Evolutionary conservation across 441 rosid species (phyloP), one percentile per base, ranked within the genome.

Genomic region (Pelargonium fulgidum): DNA sequence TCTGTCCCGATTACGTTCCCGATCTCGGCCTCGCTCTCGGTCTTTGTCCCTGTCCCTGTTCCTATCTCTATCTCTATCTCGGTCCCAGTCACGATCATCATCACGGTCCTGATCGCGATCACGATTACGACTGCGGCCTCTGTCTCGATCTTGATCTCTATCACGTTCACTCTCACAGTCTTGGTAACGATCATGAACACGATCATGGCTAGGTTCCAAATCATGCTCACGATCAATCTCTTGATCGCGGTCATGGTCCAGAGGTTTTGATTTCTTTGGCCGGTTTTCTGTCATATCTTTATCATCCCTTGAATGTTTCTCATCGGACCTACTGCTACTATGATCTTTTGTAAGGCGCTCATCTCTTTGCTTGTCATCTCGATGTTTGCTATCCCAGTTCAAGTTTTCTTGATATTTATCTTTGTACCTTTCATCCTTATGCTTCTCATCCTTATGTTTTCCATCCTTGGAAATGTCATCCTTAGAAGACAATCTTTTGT

Each of bases 401-500:
- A 70, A 76, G 68, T 76, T 89, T 67, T 87, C 96, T 16, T 76
- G 77, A 56, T 80, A 74, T 77, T 83, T 87, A 44, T 84, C 92
- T 75, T 77, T 84, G 74, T 79, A 68, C 58, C 70, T 85, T 22
- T 85, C 91, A 74, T 87, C 92, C 77, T 81, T 86, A 69, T 73
- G 72, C 76, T 85, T 94, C 78, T 87, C 97, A 67, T 80, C 96
- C 72, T 86, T 93, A 1, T 69, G 73, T 54, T 81, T 91, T 54
- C 81, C 91, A 72, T 86, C 93, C 81, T 82, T 85, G 9, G 66
- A 58, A 78, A 68, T 69, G 76, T 87, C 89, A 77, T 85, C 95
- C 75, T 70, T 79, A 17, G 84, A 78, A 39, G 79, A 71, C 14
- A 83, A 12, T 33, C 76, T 85, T 72, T 79, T 84, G 75, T 78